Evolutionary conservation across 257 asterid species (phyloP).

Genomic region (Ilex asprella): DNA sequence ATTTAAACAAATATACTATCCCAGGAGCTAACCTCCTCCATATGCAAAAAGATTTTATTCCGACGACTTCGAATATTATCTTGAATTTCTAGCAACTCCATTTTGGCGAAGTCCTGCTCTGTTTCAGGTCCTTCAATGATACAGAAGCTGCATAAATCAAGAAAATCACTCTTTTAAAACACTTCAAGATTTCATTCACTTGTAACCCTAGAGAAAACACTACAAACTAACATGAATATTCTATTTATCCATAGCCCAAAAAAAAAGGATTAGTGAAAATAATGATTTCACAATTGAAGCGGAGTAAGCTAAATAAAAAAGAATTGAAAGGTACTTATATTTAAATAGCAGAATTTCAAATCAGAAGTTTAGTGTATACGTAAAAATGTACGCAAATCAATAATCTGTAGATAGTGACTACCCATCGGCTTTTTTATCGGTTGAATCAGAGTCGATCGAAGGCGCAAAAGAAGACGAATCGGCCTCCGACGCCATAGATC

Average conservation of each 20-base stretch:
- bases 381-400: too few relatives aligned
- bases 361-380: too few relatives aligned
- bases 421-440: conserved; percentile 44
- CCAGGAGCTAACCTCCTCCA: conserved; percentile 74
- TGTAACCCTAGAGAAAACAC: background rate
- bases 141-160: conserved; percentile 53
- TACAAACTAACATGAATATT: background rate
- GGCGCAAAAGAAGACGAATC: conserved; percentile 49
- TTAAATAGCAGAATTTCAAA: too few relatives aligned
- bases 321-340: too few relatives aligned
- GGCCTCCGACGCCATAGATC: conserved; percentile 52
- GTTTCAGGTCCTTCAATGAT: conserved; percentile 97
- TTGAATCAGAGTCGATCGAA: conserved; percentile 35
- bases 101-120: conserved; percentile 74
- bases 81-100: conserved; percentile 87
- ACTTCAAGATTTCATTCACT: background rate
- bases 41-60: conserved; percentile 84
- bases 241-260: too few relatives aligned
- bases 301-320: too few relatives aligned
- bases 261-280: too few relatives aligned
- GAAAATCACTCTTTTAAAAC: background rate
- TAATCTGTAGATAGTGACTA: conserved; percentile 2
- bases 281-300: too few relatives aligned
- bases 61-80: conserved; percentile 86
- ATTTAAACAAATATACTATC: background rate